Conservation (phyloP, 257 asterid genomes). For the Penstemon eatonii region DNA sequence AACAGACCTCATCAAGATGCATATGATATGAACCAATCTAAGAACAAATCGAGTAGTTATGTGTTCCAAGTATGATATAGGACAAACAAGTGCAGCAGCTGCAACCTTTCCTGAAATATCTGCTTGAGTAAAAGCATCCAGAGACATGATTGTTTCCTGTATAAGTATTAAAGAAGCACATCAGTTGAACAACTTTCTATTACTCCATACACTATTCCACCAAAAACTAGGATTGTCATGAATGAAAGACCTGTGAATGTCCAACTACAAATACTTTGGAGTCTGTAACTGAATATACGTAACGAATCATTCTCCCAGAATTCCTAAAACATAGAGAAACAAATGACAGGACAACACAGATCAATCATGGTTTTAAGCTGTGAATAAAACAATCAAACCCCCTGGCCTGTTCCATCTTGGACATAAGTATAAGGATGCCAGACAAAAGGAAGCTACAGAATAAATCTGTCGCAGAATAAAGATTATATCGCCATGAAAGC, state of each 20-base stretch:
- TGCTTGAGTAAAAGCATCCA: constrained; percentile 92
- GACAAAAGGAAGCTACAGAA: constrained; percentile 1
- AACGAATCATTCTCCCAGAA: constrained; percentile 91
- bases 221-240: constrained; percentile 3
- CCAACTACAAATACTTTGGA: constrained; percentile 81
- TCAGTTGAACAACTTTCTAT: constrained; percentile 17
- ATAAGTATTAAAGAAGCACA: constrained; percentile 21
- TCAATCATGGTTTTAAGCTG: not conserved
- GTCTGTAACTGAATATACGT: constrained; percentile 53
- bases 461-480: not conserved
- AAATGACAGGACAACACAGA: constrained; percentile 7
- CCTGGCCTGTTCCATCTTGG: not conserved
- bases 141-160: constrained; percentile 94
- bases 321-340: constrained; percentile 49
- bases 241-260: constrained; percentile 83
- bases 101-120: constrained; percentile 71
- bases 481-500: too few relatives aligned
- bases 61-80: constrained; percentile 86
- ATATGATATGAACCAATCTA: constrained; percentile 52
- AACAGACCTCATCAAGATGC: constrained; percentile 78
- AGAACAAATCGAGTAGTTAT: constrained; percentile 65
- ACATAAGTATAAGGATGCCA: constrained; percentile 1
- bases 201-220: not conserved
- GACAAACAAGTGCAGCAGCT: constrained; percentile 97
- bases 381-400: constrained; percentile 9